These are phyloP conservation scores for Arthrobotrys pseudoclavata DNA, from an alignment of 2,329 filamentous ascomycete genomes.

Conservation along the genomic window DNA sequence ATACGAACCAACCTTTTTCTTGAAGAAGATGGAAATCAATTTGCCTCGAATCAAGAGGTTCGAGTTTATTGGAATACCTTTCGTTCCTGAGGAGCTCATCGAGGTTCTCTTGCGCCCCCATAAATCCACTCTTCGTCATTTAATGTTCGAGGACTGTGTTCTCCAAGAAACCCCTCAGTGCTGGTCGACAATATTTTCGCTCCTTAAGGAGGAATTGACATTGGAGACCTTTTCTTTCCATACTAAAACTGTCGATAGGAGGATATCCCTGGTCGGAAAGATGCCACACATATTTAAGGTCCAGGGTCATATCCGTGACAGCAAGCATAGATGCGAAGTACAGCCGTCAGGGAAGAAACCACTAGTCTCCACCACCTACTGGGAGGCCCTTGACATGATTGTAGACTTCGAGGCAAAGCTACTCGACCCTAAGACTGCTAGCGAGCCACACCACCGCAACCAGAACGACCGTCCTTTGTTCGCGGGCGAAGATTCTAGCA, in stretches of 20 bases:
- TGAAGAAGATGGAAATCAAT: slow-evolving; percentile 39
- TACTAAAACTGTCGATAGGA: slow-evolving; percentile 40
- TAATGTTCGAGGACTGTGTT: slow-evolving; percentile 46
- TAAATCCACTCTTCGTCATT: slow-evolving; percentile 31
- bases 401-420: slow-evolving; percentile 33
- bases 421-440: not conserved
- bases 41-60: slow-evolving; percentile 37
- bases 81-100: slow-evolving; percentile 22
- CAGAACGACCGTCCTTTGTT: not conserved
- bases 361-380: slow-evolving; percentile 12
- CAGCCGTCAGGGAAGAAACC: slow-evolving; percentile 34
- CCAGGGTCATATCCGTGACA: slow-evolving; percentile 26
- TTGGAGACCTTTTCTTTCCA: slow-evolving; percentile 39
- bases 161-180: slow-evolving; percentile 34
- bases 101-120: slow-evolving; percentile 32
- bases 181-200: slow-evolving; percentile 46
- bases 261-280: slow-evolving; percentile 18
- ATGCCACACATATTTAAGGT: slow-evolving; percentile 42
- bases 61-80: slow-evolving; percentile 43
- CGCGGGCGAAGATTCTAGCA: not conserved
- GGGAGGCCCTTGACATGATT: slow-evolving; percentile 20
- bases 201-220: slow-evolving; percentile 31
- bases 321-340: slow-evolving; percentile 33
- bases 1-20: slow-evolving; percentile 36
- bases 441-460: not conserved